phyloP scores from a whole-genome alignment of 805 yeast species.

The Grigorovia yakushimaensis region DNA sequence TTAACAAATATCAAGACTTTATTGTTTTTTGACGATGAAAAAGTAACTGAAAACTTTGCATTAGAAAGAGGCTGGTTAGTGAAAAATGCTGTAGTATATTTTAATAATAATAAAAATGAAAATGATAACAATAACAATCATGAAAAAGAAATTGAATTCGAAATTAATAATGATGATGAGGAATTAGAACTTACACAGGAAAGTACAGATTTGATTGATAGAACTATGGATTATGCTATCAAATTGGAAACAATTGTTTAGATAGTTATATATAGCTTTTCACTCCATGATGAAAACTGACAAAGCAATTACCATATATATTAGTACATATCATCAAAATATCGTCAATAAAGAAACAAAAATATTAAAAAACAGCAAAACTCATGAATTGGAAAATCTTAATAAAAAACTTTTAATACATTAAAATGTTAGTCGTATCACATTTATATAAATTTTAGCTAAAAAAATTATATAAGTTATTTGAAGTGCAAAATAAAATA shows the following conservation, averaged over 20 bases:
- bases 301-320: too few species aligned
- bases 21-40: conserved; percentile 56
- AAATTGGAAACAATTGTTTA: conserved; percentile 88
- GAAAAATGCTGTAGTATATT: conserved; percentile 41
- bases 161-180: conserved; percentile 5
- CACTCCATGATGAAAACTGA: background rate
- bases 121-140: conserved; percentile 17
- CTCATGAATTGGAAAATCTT: background rate
- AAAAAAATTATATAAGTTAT: background rate
- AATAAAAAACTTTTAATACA: background rate
- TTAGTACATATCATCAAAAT: too few species aligned
- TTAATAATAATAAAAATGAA: conserved; percentile 23
- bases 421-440: background rate
- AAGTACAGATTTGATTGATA: conserved; percentile 38
- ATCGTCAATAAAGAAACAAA: too few species aligned
- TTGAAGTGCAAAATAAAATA: too few species aligned
- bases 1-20: conserved; percentile 73
- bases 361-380: too few species aligned
- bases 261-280: background rate
- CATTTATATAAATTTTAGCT: background rate
- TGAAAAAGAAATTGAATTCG: conserved; percentile 31
- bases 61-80: conserved; percentile 49
- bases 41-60: conserved; percentile 45
- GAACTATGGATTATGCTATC: conserved; percentile 77
- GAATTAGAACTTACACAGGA: background rate